Evolutionary conservation across 805 yeast species (phyloP), one percentile per base, ranked within the genome.

Genomic region (Candida nonsorbophila): DNA sequence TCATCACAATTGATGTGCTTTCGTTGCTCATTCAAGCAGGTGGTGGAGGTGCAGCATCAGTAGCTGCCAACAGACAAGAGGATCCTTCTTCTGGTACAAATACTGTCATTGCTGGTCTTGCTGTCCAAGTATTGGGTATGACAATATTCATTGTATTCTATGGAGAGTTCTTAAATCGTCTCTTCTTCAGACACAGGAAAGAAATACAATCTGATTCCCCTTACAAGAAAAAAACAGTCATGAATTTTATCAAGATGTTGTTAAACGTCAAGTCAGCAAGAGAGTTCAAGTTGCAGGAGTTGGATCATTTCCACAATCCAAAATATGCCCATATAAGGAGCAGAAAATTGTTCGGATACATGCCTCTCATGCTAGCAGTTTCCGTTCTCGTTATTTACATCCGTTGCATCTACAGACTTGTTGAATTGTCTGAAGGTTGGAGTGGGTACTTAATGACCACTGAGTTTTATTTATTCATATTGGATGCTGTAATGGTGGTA

Each of bases 51-150:
- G 42, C 58, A 12, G 56, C 61, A 5, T 46, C 62, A 8, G 32
- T 39, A 14, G 62, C 63, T 1, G 44, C 54, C 14, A 29, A 43
- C 10, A 30, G 34, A 10, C 37, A 44, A 24, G 24, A 36, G 16
- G 45, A 50, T 34, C 34, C 62, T 1, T 31, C 27, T 2, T 56
- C 61, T 4, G 70, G 69, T 12, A 49, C 58, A 3, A 37, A 54
- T 34, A 47, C 51, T 20, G 58, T 63, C 58, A 54, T 61, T 33
- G 60, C 57, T 3, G 69, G 70, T 22, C 55, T 62, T 25, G 35
- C 45, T 11, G 40, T 60, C 28, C 70, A 63, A 41, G 60, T 61
- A 5, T 38, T 51, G 24, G 60, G 65, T 11, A 63, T 63, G 69
- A 35, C 61, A 2, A 20, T 61, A 1, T 62, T 62, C 33, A 29